These are phyloP conservation scores for Symbiotaphrina buchneri DNA, from an alignment of 495 filamentous ascomycete species.

Conservation along the genomic window DNA sequence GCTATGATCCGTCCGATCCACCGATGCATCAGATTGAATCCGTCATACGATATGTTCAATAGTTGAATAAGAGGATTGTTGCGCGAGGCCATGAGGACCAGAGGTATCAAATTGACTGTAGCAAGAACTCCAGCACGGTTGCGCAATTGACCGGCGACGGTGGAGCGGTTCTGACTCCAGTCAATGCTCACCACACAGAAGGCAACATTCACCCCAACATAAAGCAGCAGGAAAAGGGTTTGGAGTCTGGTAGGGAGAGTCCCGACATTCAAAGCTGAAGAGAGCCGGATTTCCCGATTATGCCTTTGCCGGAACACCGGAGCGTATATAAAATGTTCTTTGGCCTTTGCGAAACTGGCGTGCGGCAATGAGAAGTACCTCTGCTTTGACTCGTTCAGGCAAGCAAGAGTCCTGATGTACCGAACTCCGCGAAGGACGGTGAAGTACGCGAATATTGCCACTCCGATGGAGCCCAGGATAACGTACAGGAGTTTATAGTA, in stretches of 20 bases:
- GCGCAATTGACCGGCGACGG: slow-evolving; percentile 43
- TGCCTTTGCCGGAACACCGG: slow-evolving; percentile 68
- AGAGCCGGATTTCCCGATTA: slow-evolving; percentile 75
- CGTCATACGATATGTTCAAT: slow-evolving; percentile 47
- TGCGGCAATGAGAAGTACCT: slow-evolving; percentile 26
- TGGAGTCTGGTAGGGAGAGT: slow-evolving; percentile 79
- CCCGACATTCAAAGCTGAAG: slow-evolving; percentile 64
- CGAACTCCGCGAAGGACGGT: background rate
- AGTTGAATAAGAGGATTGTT: slow-evolving; percentile 37
- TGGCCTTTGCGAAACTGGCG: slow-evolving; percentile 36
- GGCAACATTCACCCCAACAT: slow-evolving; percentile 52
- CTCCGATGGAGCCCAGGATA: background rate
- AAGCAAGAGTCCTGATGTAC: slow-evolving; percentile 3
- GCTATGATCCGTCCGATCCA: slow-evolving; percentile 59
- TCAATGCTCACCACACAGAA: slow-evolving; percentile 63
- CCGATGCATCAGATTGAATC: slow-evolving; percentile 60
- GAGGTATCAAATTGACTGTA: slow-evolving; percentile 73
- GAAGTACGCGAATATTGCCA: background rate
- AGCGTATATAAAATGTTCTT: slow-evolving; percentile 63
- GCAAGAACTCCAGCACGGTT: slow-evolving; percentile 71
- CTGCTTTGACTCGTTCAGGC: slow-evolving; percentile 29
- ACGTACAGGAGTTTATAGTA: slow-evolving; percentile 1
- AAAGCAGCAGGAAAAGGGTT: slow-evolving; percentile 44
- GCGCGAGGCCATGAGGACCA: slow-evolving; percentile 43
- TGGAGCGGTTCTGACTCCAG: slow-evolving; percentile 20